These are phyloP conservation scores for Solanum appendiculatum DNA, from an alignment of 257 asterid species.

Conservation along the genomic window DNA sequence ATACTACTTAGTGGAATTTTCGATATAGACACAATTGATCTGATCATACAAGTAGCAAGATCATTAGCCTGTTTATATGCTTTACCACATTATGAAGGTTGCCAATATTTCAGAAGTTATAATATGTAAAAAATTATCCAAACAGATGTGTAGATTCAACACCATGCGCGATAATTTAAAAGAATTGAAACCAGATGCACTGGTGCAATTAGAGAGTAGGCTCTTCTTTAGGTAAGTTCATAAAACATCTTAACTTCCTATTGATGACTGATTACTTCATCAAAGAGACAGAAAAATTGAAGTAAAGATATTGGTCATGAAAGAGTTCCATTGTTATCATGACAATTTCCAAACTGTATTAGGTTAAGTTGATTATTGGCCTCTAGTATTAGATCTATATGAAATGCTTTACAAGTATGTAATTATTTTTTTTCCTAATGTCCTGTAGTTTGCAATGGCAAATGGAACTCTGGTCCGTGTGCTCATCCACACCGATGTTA, in stretches of 20 bases:
- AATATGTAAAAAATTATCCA: background rate
- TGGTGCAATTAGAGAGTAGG: background rate
- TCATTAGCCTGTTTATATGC: too few species aligned
- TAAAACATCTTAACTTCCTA: background rate
- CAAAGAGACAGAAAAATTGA: background rate
- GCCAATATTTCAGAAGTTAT: background rate
- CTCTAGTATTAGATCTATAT: background rate
- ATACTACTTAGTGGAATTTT: too few species aligned
- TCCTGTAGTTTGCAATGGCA: conserved; percentile 87
- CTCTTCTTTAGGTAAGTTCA: background rate
- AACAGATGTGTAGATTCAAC: background rate
- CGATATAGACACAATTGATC: background rate
- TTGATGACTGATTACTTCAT: background rate
- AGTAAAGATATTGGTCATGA: background rate
- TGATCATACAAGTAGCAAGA: background rate
- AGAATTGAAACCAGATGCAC: background rate
- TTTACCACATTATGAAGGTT: background rate
- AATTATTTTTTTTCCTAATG: background rate
- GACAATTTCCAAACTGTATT: background rate
- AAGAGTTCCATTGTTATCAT: background rate
- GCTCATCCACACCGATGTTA: conserved; percentile 82
- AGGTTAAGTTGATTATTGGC: background rate
- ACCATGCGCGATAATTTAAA: background rate
- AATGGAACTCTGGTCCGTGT: conserved; percentile 93
- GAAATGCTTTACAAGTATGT: background rate